A percentile compares a stretch with the other conserved stretches of the same genome.
Conservation (phyloP, 2,329 filamentous ascomycete genomes). For the Fusarium chlamydosporum region DNA sequence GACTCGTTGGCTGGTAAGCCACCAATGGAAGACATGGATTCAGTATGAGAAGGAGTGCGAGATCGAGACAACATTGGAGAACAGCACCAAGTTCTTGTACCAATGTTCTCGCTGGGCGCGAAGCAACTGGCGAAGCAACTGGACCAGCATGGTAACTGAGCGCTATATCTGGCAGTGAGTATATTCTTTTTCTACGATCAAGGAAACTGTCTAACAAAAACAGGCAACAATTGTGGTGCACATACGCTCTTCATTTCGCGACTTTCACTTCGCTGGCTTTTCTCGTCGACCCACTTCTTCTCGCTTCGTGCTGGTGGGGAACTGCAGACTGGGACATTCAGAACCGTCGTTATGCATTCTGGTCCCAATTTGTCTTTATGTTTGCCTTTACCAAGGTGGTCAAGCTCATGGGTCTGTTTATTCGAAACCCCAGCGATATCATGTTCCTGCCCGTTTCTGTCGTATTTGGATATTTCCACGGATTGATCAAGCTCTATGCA, state of each 20-base stretch:
- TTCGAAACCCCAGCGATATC: constrained; percentile 85
- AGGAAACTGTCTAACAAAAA: constrained; percentile 39
- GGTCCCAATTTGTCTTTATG: constrained; percentile 79
- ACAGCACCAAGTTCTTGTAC: constrained; percentile 88
- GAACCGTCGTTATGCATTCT: constrained; percentile 69
- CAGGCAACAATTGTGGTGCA: constrained; percentile 93
- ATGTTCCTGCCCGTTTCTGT: constrained; percentile 87
- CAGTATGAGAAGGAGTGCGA: constrained; percentile 94
- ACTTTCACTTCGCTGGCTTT: constrained; percentile 93
- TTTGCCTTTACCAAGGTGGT: constrained; percentile 88
- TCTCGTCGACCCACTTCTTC: constrained; percentile 79
- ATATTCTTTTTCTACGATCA: background rate
- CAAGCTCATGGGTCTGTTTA: constrained; percentile 89
- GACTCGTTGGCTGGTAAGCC: constrained; percentile 92
- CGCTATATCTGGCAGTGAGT: constrained; percentile 89
- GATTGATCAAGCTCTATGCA: constrained; percentile 91
- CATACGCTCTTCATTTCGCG: constrained; percentile 91
- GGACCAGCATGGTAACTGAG: constrained; percentile 89
- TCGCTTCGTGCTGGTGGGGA: constrained; percentile 77
- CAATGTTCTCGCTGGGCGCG: constrained; percentile 96
- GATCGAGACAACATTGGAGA: constrained; percentile 92
- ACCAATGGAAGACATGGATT: constrained; percentile 94
- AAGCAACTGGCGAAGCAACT: constrained; percentile 98
- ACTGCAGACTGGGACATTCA: constrained; percentile 71
- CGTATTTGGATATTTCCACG: constrained; percentile 92